phyloP scores from a whole-genome alignment of 441 rosid genomes.

The Raphanus hybrid region DNA sequence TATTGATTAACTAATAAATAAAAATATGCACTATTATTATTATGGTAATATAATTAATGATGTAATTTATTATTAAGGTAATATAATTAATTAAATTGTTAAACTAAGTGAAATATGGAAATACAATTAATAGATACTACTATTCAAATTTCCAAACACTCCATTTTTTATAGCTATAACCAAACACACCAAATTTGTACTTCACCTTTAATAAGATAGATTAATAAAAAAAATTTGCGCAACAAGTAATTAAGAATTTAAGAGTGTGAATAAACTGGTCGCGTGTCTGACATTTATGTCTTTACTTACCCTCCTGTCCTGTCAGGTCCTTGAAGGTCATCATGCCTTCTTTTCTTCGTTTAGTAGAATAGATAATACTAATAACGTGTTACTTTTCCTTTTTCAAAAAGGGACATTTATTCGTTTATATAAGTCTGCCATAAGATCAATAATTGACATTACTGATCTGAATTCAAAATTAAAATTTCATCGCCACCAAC shows the following conservation, averaged over 20 bases:
- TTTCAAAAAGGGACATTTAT: neutral
- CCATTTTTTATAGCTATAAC: no score
- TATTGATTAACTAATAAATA: no score
- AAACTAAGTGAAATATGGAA: no score
- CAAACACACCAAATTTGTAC: no score
- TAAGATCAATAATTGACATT: neutral
- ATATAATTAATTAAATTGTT: no score
- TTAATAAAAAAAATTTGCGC: no score
- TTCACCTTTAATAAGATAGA: no score
- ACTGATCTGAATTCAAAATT: neutral
- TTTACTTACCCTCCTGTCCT: slow-evolving; percentile 5
- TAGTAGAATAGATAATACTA: neutral
- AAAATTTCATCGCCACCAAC: slow-evolving; percentile 20
- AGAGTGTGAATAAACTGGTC: slow-evolving; percentile 22
- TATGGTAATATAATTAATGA: no score
- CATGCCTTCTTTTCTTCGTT: neutral
- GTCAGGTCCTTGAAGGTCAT: neutral
- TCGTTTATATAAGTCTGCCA: neutral
- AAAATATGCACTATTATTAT: no score
- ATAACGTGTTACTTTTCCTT: neutral
- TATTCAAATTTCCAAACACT: no score
- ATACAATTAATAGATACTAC: no score
- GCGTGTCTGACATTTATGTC: neutral
- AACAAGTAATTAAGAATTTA: neutral
- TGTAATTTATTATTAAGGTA: no score